Evolutionary conservation across 441 rosid species (phyloP).

Genomic region (Pelargonium cotyledonis): DNA sequence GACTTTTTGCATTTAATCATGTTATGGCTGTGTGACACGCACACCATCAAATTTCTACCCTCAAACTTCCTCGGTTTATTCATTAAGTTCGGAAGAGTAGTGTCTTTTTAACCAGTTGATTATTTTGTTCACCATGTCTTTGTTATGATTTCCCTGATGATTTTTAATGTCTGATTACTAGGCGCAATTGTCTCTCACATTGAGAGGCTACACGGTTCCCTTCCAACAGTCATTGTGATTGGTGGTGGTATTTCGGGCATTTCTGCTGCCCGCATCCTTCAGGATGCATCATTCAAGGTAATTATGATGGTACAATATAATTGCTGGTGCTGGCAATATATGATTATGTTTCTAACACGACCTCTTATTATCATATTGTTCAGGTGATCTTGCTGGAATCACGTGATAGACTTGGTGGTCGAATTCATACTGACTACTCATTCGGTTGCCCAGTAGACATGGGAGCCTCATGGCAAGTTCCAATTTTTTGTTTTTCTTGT

Average conservation of each 20-base stretch:
- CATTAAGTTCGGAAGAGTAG: too few species aligned
- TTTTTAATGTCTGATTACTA: constrained; percentile 13
- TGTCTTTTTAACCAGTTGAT: too few species aligned
- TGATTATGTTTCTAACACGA: not conserved
- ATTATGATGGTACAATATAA: constrained; percentile 7
- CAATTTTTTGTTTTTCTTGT: not conserved
- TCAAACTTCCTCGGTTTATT: too few species aligned
- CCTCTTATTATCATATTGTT: constrained; percentile 1
- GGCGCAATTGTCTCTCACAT: constrained; percentile 36
- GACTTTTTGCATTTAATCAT: too few species aligned
- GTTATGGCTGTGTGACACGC: too few species aligned
- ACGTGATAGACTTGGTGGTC: constrained; percentile 60
- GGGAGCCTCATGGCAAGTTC: constrained; percentile 69
- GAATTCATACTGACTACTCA: constrained; percentile 61
- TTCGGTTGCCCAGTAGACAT: constrained; percentile 68
- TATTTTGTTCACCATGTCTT: too few species aligned
- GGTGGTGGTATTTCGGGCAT: constrained; percentile 86
- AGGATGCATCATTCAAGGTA: constrained; percentile 62
- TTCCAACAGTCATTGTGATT: constrained; percentile 66
- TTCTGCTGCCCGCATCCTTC: constrained; percentile 68
- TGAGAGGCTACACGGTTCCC: constrained; percentile 39
- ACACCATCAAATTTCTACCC: too few species aligned
- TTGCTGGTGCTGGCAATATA: not conserved
- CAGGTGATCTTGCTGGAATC: constrained; percentile 58
- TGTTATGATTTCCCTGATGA: not conserved